A percentile compares a stretch with the other conserved stretches of the same genome.
These are phyloP conservation scores for Nicotiana otophora DNA, from an alignment of 257 asterid species.

Conservation along the genomic window DNA sequence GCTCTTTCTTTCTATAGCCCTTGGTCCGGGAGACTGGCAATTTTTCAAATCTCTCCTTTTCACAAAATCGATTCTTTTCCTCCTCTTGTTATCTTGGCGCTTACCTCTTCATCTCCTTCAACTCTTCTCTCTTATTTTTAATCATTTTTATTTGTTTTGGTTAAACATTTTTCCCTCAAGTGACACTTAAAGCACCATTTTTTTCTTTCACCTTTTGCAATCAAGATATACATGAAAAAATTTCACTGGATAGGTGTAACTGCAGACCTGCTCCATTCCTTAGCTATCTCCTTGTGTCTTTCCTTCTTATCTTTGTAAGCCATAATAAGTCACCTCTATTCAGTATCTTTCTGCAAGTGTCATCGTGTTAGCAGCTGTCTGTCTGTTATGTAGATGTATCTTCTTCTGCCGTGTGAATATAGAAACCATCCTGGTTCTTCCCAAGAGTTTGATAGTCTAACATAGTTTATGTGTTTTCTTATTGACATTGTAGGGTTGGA, in stretches of 20 bases:
- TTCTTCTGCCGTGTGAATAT: not conserved
- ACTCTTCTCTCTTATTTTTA: too few species aligned
- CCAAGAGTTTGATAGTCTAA: not conserved
- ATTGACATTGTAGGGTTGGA: constrained; percentile 45
- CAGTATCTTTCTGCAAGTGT: not conserved
- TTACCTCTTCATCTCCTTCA: not conserved
- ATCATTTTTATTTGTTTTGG: not conserved
- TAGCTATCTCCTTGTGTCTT: not conserved
- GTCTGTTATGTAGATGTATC: not conserved
- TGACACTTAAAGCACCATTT: not conserved
- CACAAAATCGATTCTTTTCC: not conserved
- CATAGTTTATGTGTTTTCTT: not conserved
- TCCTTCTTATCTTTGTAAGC: not conserved
- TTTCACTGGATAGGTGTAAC: not conserved
- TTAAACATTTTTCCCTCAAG: not conserved
- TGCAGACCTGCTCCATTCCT: not conserved
- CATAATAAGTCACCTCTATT: not conserved
- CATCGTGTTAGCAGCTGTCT: not conserved
- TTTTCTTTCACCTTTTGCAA: not conserved
- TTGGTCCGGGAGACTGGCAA: not conserved
- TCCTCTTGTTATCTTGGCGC: not conserved
- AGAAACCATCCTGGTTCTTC: not conserved
- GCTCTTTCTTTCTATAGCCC: not conserved
- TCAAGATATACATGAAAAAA: not conserved
- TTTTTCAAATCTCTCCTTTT: too few species aligned